Evolutionary conservation across 2,329 filamentous ascomycete species (phyloP).

Genomic region (Cordyceps cateniannulata): DNA sequence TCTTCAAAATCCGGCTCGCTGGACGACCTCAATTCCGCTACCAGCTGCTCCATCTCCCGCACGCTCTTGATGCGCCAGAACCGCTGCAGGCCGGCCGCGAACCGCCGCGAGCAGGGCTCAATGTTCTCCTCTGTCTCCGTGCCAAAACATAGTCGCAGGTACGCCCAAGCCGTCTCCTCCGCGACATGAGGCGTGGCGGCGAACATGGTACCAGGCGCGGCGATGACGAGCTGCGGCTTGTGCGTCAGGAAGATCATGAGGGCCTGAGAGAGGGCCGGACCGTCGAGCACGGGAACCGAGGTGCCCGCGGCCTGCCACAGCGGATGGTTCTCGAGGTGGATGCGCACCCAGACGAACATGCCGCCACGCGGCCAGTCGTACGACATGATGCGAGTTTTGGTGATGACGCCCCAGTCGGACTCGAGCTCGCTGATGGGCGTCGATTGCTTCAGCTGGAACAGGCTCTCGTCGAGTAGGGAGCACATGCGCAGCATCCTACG

Average conservation of each 20-base stretch:
- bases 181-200: slow-evolving; percentile 56
- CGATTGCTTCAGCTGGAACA: slow-evolving; percentile 59
- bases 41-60: slow-evolving; percentile 57
- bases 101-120: slow-evolving; percentile 51
- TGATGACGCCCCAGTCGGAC: slow-evolving; percentile 67
- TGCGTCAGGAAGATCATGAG: slow-evolving; percentile 66
- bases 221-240: slow-evolving; percentile 63
- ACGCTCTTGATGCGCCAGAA: slow-evolving; percentile 74
- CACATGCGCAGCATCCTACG: slow-evolving; percentile 78
- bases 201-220: slow-evolving; percentile 68
- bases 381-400: slow-evolving; percentile 65
- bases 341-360: slow-evolving; percentile 84
- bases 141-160: slow-evolving; percentile 76
- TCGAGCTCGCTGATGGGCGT: slow-evolving; percentile 35
- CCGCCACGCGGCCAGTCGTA: slow-evolving; percentile 78
- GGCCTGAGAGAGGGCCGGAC: slow-evolving; percentile 52
- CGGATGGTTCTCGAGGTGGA: slow-evolving; percentile 68
- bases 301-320: slow-evolving; percentile 41
- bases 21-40: slow-evolving; percentile 28
- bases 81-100: slow-evolving; percentile 60
- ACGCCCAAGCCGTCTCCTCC: slow-evolving; percentile 58
- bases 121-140: slow-evolving; percentile 70
- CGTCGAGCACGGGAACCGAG: slow-evolving; percentile 39
- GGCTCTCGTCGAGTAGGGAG: slow-evolving; percentile 60
- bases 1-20: slow-evolving; percentile 17